Conservation (phyloP, 495 filamentous ascomycete genomes). For the Penicillium arizonense region DNA sequence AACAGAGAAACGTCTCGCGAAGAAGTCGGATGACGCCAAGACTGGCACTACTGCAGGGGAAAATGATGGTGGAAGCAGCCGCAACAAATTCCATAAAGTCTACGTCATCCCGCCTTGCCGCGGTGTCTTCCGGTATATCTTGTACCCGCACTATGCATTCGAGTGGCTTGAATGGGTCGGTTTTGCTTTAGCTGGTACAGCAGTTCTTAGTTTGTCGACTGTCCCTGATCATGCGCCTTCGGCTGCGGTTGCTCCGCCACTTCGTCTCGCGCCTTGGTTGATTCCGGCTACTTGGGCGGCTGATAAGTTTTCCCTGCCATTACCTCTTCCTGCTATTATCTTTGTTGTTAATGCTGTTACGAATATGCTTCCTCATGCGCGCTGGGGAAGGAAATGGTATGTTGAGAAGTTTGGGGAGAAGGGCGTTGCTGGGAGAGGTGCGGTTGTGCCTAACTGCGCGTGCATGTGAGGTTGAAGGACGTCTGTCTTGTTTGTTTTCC, state of each 20-base stretch:
- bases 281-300: constrained; percentile 52
- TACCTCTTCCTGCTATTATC: constrained; percentile 64
- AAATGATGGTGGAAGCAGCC: constrained; percentile 2
- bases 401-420: constrained; percentile 79
- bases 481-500: too few species aligned
- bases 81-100: constrained; percentile 63
- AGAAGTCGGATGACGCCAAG: constrained; percentile 35
- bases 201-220: constrained; percentile 24
- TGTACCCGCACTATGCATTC: constrained; percentile 90
- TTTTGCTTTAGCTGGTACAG: constrained; percentile 66
- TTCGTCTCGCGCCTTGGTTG: constrained; percentile 48
- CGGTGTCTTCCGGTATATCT: constrained; percentile 76
- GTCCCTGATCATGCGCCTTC: constrained; percentile 3
- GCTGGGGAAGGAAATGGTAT: constrained; percentile 86
- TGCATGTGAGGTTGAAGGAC: constrained; percentile 26
- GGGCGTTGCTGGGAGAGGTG: constrained; percentile 69
- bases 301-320: constrained; percentile 21
- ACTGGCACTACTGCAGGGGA: constrained; percentile 26
- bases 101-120: constrained; percentile 86
- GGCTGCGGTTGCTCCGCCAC: constrained; percentile 11
- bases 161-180: constrained; percentile 98
- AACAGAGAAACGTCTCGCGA: constrained; percentile 38
- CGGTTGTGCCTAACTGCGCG: constrained; percentile 73
- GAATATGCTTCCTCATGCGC: constrained; percentile 86
- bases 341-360: constrained; percentile 86